Base-by-base conservation (phyloP, 2,329 filamentous ascomycete species). In the Fusarium kyushuense region DNA sequence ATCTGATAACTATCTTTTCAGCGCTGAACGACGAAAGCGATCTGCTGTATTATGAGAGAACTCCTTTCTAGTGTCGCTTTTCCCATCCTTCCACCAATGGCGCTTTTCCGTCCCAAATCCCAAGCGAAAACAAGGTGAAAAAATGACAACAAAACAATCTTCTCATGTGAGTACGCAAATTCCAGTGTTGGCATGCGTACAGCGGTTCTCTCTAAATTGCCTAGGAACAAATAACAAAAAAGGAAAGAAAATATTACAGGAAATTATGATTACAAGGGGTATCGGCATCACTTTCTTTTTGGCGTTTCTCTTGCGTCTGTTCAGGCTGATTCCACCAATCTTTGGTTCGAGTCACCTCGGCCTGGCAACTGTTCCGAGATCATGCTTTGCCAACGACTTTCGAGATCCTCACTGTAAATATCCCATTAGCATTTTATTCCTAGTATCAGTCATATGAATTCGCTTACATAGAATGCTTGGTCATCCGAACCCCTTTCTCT, bases 391-490 rank as follows among this genome's bases (percentile, higher is more conserved):
- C 81, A 83, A n/a, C 70, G 74, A 2, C 65, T 53, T 38, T 79
- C 76, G 32, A 83, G 74, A n/a, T 76, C 77, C 12, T 76, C 73
- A 11, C 80, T 82, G 25, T 33, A 6, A 21, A 32, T 19, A 33
- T 42, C 21, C 42, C 27, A 66, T 77, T 66, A 76, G 59, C 40
- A 46, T 19, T 8, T 30, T 19, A 17, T 42, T n/a, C 10, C 10
- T 29, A 9, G 6, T 8, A 12, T 33, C 19, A 9, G 25, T 41
- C 41, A 21, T 3, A 14, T 14, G 30, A 17, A 78, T 45, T 11
- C 19, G 66, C 83, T 77, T 72, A 87, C 85, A 64, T 63, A 13
- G 76, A 73, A 2, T 75, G 76, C 68, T 81, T 81, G 3, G 78
- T 71, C 46, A 86, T 63, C 41, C 71, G 76, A 9, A 87, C 72